A percentile compares a stretch with the other conserved stretches of the same genome.
phyloP scores from a whole-genome alignment of 2,329 filamentous ascomycete genomes.

The Eurotiales sp. region DNA sequence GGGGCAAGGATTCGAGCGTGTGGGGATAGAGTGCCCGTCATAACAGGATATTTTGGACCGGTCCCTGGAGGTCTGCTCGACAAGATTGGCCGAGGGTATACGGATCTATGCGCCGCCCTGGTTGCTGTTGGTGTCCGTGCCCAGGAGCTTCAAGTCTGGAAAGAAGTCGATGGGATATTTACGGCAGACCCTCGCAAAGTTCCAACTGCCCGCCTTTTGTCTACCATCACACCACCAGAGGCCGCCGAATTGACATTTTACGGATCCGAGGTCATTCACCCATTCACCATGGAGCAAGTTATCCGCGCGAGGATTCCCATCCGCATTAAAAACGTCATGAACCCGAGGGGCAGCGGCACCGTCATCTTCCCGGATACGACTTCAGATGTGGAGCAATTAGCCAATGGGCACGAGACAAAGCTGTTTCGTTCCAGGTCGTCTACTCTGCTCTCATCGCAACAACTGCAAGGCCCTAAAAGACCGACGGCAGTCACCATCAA shows the following conservation, averaged over 20 bases:
- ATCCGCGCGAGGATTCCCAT: slow-evolving; percentile 64
- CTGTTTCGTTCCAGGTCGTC: slow-evolving; percentile 45
- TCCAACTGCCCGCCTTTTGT: slow-evolving; percentile 84
- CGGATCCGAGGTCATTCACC: slow-evolving; percentile 94
- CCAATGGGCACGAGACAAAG: slow-evolving; percentile 56
- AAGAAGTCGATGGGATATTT: slow-evolving; percentile 96
- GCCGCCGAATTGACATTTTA: slow-evolving; percentile 94
- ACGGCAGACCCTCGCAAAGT: slow-evolving; percentile 82
- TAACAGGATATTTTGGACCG: slow-evolving; percentile 92
- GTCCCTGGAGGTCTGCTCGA: slow-evolving; percentile 88
- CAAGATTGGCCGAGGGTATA: slow-evolving; percentile 92
- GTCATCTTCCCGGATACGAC: slow-evolving; percentile 69
- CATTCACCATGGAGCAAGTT: slow-evolving; percentile 96
- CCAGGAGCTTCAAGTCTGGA: slow-evolving; percentile 93
- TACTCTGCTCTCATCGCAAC: slow-evolving; percentile 42
- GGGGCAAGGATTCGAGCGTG: slow-evolving; percentile 63
- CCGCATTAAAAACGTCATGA: slow-evolving; percentile 67
- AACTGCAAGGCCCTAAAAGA: slow-evolving; percentile 62
- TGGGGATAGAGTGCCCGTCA: slow-evolving; percentile 65
- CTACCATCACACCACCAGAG: slow-evolving; percentile 87
- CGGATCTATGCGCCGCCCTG: slow-evolving; percentile 89
- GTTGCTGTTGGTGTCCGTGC: slow-evolving; percentile 86
- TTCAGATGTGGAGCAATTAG: slow-evolving; percentile 48
- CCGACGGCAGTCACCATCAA: slow-evolving; percentile 95
- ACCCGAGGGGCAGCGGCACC: slow-evolving; percentile 60